Evolutionary conservation across 2,329 filamentous ascomycete genomes (phyloP).

Genomic region (Rhynchosporium secalis): DNA sequence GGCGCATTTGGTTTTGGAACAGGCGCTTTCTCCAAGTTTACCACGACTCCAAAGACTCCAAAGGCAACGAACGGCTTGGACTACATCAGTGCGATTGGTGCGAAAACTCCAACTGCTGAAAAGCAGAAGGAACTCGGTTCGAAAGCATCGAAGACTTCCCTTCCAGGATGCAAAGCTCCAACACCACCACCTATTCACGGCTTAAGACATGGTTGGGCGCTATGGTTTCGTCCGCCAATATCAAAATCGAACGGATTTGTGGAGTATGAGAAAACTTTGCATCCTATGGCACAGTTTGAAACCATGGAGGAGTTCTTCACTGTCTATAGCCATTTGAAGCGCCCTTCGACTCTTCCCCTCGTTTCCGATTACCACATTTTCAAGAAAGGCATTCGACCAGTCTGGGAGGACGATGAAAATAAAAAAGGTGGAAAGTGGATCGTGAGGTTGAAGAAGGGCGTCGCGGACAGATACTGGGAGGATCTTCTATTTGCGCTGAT

Average conservation of each 20-base stretch:
- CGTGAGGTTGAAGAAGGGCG: conserved; percentile 92
- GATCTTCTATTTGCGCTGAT: conserved; percentile 86
- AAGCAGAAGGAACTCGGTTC: conserved; percentile 55
- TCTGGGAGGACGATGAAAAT: conserved; percentile 99
- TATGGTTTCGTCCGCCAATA: conserved; percentile 96
- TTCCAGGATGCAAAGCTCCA: conserved; percentile 49
- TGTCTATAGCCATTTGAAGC: conserved; percentile 85
- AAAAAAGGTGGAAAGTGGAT: conserved; percentile 97
- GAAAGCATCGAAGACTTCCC: conserved; percentile 41
- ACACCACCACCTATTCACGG: conserved; percentile 52
- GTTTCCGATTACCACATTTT: conserved; percentile 99
- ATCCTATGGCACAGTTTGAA: conserved; percentile 77
- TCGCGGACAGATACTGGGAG: conserved; percentile 96
- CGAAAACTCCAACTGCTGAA: conserved; percentile 59
- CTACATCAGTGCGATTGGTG: conserved; percentile 58
- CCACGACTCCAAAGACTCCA: conserved; percentile 70
- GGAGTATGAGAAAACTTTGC: conserved; percentile 96
- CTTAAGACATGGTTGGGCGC: conserved; percentile 86
- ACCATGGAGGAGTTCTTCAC: conserved; percentile 90
- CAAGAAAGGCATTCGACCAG: conserved; percentile 91
- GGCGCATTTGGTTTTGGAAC: conserved; percentile 92
- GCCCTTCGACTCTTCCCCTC: conserved; percentile 81
- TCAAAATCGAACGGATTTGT: conserved; percentile 85
- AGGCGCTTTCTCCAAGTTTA: conserved; percentile 95
- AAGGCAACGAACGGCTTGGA: conserved; percentile 86